phyloP scores from a whole-genome alignment of 257 asterid genomes.

The Solanum neorickii region DNA sequence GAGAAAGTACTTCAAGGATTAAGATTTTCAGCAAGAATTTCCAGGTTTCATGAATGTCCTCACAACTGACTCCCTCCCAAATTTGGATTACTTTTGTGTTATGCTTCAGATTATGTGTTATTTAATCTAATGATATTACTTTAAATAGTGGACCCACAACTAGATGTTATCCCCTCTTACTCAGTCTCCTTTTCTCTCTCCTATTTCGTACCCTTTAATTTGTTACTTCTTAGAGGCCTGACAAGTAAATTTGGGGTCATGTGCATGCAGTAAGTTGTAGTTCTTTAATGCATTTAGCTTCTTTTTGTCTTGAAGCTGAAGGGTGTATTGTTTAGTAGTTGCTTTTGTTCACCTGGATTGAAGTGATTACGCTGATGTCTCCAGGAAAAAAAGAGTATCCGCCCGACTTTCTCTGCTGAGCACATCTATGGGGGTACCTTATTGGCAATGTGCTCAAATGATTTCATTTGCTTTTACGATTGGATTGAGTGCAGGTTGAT shows the following conservation, averaged over 20 bases:
- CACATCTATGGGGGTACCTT: conserved; percentile 77
- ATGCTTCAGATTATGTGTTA: background rate
- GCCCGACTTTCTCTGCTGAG: conserved; percentile 92
- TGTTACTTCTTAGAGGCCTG: background rate
- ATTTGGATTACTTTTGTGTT: background rate
- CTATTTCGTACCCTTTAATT: background rate
- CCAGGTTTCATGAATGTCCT: conserved; percentile 32
- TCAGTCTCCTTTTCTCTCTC: background rate
- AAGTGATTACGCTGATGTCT: conserved; percentile 13
- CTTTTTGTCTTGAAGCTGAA: background rate
- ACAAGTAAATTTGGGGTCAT: background rate
- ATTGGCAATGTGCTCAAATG: conserved; percentile 83
- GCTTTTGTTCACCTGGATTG: background rate
- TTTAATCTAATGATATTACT: background rate
- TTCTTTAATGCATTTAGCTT: background rate
- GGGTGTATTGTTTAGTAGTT: background rate
- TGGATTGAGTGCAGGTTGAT: conserved; percentile 93
- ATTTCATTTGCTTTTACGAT: conserved; percentile 85
- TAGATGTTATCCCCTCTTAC: background rate
- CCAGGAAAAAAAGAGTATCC: conserved; percentile 96
- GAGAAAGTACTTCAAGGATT: conserved; percentile 91
- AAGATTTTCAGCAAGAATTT: conserved; percentile 76
- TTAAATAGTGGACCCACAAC: background rate
- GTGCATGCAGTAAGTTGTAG: background rate
- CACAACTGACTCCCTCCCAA: background rate